A percentile compares a stretch with the other conserved stretches of the same genome.
Conservation (phyloP, 345 rosid genomes). For the Moringa oleifera region DNA sequence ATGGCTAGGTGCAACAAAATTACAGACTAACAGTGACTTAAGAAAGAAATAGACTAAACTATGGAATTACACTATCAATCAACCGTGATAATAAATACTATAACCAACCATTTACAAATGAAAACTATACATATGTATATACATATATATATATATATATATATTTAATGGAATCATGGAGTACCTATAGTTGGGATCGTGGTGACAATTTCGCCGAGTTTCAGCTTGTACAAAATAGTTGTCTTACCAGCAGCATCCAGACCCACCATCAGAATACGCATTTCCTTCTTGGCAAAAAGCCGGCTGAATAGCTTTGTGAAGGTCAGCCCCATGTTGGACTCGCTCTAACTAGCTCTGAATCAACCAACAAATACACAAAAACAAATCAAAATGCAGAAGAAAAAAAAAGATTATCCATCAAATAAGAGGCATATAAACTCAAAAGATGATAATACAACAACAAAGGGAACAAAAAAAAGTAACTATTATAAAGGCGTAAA, state of each 20-base stretch:
- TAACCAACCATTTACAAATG: background rate
- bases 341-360: slow-evolving; percentile 3
- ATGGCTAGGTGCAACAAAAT: background rate
- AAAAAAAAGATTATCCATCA: background rate
- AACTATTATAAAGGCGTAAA: too few relatives aligned
- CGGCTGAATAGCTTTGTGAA: slow-evolving; percentile 65
- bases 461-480: too few relatives aligned
- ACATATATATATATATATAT: too few relatives aligned
- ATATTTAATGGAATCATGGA: background rate
- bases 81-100: background rate
- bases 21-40: background rate
- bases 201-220: slow-evolving; percentile 82
- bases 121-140: too few relatives aligned
- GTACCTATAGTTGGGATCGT: slow-evolving; percentile 81
- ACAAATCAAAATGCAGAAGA: background rate
- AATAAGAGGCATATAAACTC: too few relatives aligned
- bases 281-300: slow-evolving; percentile 77
- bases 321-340: slow-evolving; percentile 47
- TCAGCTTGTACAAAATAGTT: slow-evolving; percentile 78
- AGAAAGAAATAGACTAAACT: background rate
- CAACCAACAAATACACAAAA: slow-evolving; percentile 2
- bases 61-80: too few relatives aligned
- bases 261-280: slow-evolving; percentile 87
- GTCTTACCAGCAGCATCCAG: slow-evolving; percentile 90
- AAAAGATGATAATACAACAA: too few relatives aligned